Evolutionary conservation across 257 asterid genomes (phyloP).

Genomic region (Voacanga thouarsii): DNA sequence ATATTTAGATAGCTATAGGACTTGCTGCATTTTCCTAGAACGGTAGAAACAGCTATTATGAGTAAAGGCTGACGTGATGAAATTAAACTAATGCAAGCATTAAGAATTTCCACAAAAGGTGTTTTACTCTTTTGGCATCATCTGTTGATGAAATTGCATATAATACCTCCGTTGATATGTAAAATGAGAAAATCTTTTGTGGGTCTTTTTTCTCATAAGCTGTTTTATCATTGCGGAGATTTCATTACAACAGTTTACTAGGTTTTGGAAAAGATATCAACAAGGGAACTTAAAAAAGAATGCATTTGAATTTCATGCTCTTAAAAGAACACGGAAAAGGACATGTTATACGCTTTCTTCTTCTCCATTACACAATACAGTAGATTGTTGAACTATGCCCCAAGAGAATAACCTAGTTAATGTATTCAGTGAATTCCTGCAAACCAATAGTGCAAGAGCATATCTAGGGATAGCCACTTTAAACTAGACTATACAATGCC

Average conservation of each 20-base stretch:
- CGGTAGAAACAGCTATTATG: neutral
- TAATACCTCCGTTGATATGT: neutral
- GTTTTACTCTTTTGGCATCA: neutral
- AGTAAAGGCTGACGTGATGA: neutral
- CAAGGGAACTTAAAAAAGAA: neutral
- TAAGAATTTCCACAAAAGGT: neutral
- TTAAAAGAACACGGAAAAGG: no score
- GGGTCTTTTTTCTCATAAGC: neutral
- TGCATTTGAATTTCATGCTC: neutral
- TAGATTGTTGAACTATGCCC: no score
- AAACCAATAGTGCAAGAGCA: no score
- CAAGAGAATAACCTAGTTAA: no score
- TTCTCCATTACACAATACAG: no score
- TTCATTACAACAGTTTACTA: neutral
- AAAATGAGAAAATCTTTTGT: neutral
- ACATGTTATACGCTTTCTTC: neutral
- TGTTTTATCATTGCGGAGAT: neutral
- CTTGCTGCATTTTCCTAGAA: neutral
- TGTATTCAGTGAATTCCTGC: no score
- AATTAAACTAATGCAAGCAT: neutral
- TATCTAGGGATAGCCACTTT: no score
- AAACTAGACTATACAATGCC: no score
- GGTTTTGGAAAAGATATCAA: neutral
- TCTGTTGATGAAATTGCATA: neutral
- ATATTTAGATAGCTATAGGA: neutral